Evolutionary conservation across 495 filamentous ascomycete species (phyloP), one percentile per base, ranked within the genome.

Genomic region (Penicillium diatomitis): DNA sequence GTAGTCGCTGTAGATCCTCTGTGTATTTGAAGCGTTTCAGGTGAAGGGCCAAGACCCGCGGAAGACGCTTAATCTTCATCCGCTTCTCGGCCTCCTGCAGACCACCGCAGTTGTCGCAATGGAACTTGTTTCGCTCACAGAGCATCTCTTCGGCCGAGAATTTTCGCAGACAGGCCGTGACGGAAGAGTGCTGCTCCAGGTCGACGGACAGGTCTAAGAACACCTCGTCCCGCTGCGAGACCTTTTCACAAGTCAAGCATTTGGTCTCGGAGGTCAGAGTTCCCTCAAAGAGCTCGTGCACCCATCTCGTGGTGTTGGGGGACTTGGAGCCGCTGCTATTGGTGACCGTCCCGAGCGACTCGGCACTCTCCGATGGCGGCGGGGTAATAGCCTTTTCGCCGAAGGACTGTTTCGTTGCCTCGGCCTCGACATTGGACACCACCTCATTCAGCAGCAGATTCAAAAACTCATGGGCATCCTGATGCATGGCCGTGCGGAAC

Each of bases 61-160:
- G 92, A 52, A 96, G 70, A 47, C 88, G 81, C 68, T 98, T 98
- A 52, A 98, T 89, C 74, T 98, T 98, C 92, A 98, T 98, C 9
- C 92, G 79, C 73, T 98, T 98, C 62, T 97, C 92, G 0, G 92
- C 92, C 68, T 98, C 92, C 68, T 98, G 94, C 20, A 98, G 71
- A 4, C 94, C 94, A 41, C 94, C 92, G 54, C 92, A 98, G 53
- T 88, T 88, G 61, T 98, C 92, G 65, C 92, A 98, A 61, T 97
- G 92, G 55, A 98, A 98, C 56, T 98, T 95, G 71, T 98, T 98
- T 48, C 88, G 79, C 68, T 98, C 92, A 60, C 92, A 97, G 48
- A 98, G 82, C 94, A 96, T 96, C 67, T 98, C 92, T 55, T 96
- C 92, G 33, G 90, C 90, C 0, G 92, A 98, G 61, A 98, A 98